Percentiles rank a stretch among this genome's conserved stretches.
Evolutionary conservation across 2,329 filamentous ascomycete species (phyloP).

Genomic region (Penicillium sp.): DNA sequence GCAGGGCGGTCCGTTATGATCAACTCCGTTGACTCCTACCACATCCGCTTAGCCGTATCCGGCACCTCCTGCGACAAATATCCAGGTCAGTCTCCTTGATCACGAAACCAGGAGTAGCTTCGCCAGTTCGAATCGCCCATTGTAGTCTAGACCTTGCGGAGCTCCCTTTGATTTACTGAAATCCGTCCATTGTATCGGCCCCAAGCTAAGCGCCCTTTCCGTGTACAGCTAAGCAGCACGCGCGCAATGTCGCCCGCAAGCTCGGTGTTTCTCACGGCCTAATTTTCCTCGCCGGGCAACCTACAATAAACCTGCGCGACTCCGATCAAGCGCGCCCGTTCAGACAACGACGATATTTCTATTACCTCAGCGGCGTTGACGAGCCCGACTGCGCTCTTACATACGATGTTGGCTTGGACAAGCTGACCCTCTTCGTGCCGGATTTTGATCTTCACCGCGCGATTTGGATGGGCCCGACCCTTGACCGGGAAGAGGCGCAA

Average conservation of each 20-base stretch:
- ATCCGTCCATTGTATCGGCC: slow-evolving; percentile 5
- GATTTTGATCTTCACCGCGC: slow-evolving; percentile 57
- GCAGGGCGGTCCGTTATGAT: slow-evolving; percentile 18
- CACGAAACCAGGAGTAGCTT: background rate
- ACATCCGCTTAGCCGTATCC: slow-evolving; percentile 30
- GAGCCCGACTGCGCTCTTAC: slow-evolving; percentile 56
- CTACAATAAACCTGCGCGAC: slow-evolving; percentile 53
- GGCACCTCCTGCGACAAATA: slow-evolving; percentile 39
- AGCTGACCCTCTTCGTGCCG: slow-evolving; percentile 71
- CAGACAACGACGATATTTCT: slow-evolving; percentile 61
- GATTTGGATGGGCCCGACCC: slow-evolving; percentile 44
- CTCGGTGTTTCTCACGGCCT: slow-evolving; percentile 48
- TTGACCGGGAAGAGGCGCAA: slow-evolving; percentile 56
- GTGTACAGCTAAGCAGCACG: slow-evolving; percentile 50
- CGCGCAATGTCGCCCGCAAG: slow-evolving; percentile 44
- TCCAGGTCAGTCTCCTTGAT: slow-evolving; percentile 32
- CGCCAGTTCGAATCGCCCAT: slow-evolving; percentile 2
- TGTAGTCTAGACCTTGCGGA: slow-evolving; percentile 1
- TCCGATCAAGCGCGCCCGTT: slow-evolving; percentile 58
- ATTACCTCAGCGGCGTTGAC: slow-evolving; percentile 57
- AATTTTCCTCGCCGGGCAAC: slow-evolving; percentile 56
- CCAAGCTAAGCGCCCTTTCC: slow-evolving; percentile 7
- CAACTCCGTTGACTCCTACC: slow-evolving; percentile 27
- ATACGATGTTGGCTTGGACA: slow-evolving; percentile 59
- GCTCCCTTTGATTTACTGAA: background rate